Conservation (phyloP, 306 rosid species). For the Sesbania bispinosa region DNA sequence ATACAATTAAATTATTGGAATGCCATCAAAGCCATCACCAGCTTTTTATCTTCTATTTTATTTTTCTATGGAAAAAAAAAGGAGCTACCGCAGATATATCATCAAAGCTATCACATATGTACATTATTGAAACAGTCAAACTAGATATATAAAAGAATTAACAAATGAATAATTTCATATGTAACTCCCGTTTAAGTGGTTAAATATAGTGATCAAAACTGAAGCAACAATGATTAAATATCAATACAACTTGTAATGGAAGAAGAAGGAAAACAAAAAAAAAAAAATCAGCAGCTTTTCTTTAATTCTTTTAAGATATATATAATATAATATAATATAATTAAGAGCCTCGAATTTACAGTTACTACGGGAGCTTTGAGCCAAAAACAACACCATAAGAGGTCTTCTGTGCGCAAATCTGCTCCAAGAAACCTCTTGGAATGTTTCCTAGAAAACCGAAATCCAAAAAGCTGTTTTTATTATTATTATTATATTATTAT, state of each 20-base stretch:
- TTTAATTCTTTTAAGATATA: constrained; percentile 15
- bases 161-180: constrained; percentile 26
- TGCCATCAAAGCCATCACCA: neutral
- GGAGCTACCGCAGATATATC: no score
- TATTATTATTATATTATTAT: no score
- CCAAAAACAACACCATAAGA: constrained; percentile 26
- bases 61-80: neutral
- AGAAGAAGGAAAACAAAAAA: no score
- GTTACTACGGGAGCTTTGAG: constrained; percentile 34
- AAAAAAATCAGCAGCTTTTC: constrained; percentile 4
- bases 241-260: constrained; percentile 3
- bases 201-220: constrained; percentile 24
- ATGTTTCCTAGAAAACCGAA: constrained; percentile 31
- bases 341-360: constrained; percentile 47
- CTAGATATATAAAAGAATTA: constrained; percentile 29
- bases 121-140: neutral
- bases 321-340: constrained; percentile 18
- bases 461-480: no score
- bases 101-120: no score
- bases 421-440: constrained; percentile 42
- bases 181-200: neutral
- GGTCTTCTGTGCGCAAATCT: constrained; percentile 36
- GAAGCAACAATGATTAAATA: constrained; percentile 19
- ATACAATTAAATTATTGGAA: neutral
- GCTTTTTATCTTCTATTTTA: no score